Conservation (phyloP, 495 filamentous ascomycete genomes). For the Peziza echinospora region DNA sequence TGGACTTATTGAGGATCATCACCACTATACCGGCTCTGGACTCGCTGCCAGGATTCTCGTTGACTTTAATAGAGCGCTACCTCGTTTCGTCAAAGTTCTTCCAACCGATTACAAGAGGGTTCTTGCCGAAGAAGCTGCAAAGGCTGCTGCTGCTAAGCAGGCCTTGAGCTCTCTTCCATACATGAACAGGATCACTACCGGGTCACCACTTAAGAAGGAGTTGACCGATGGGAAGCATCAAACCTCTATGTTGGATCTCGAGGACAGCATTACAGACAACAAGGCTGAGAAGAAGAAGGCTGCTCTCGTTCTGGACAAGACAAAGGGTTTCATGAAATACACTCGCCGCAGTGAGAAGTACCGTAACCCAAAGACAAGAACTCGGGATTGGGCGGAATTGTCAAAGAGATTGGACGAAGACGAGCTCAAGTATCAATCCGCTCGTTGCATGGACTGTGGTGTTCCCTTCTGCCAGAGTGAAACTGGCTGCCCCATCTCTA, state of each 20-base stretch:
- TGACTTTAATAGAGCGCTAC: conserved; percentile 89
- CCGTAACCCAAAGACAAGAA: conserved; percentile 63
- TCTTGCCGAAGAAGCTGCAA: conserved; percentile 63
- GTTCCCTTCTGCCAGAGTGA: conserved; percentile 99
- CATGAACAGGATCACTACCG: conserved; percentile 46
- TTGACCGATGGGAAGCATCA: conserved; percentile 53
- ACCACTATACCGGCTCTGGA: conserved; percentile 97
- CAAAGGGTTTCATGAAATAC: conserved; percentile 97
- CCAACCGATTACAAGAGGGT: conserved; percentile 97
- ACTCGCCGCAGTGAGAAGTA: conserved; percentile 88
- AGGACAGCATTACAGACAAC: conserved; percentile 72
- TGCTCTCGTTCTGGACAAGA: conserved; percentile 91
- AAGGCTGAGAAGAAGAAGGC: conserved; percentile 86
- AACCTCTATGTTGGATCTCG: conserved; percentile 55
- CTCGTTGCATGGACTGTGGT: conserved; percentile 99
- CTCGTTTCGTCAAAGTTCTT: conserved; percentile 82
- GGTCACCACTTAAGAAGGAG: conserved; percentile 43
- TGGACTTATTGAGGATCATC: conserved; percentile 90
- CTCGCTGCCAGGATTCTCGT: conserved; percentile 83
- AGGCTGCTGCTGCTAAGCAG: conserved; percentile 58
- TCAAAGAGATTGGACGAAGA: conserved; percentile 79
- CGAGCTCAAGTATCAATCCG: conserved; percentile 95
- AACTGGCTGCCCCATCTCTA: conserved; percentile 91
- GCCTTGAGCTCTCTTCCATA: conserved; percentile 13
- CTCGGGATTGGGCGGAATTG: conserved; percentile 87